These are phyloP conservation scores for Xylaria digitata DNA, from an alignment of 2,329 filamentous ascomycete species.

Conservation along the genomic window DNA sequence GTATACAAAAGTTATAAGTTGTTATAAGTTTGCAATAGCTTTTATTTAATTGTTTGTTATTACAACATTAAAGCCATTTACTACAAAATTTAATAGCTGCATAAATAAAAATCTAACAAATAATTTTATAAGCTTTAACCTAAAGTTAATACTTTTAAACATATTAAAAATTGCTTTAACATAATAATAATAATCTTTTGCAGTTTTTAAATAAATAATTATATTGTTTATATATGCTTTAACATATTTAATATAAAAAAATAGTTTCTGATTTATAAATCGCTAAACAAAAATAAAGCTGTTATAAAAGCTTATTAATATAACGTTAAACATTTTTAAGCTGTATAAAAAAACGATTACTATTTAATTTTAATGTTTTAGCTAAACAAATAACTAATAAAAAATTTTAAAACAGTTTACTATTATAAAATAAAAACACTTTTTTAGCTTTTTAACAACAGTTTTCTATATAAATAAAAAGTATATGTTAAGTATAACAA, in stretches of 20 bases:
- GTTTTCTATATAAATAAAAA: neutral
- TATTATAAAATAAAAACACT: neutral
- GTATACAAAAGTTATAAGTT: neutral
- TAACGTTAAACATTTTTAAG: neutral
- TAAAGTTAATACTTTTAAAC: neutral
- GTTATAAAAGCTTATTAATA: slow-evolving; percentile 6
- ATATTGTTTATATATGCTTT: neutral
- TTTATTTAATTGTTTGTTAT: slow-evolving; percentile 4
- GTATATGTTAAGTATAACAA: neutral
- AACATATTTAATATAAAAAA: neutral
- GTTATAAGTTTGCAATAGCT: neutral
- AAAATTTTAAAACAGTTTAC: slow-evolving; percentile 3
- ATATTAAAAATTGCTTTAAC: neutral
- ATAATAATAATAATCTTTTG: neutral
- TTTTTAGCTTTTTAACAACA: slow-evolving; percentile 1
- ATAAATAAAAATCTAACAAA: neutral
- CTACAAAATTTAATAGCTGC: neutral
- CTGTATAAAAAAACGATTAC: slow-evolving; percentile 1
- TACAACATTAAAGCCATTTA: neutral
- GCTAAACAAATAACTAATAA: slow-evolving; percentile 6
- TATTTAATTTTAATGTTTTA: neutral
- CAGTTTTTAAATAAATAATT: slow-evolving; percentile 7
- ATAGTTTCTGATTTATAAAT: slow-evolving; percentile 4
- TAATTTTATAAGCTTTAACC: neutral
- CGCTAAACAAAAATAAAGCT: neutral